Evolutionary conservation across 2,329 filamentous ascomycete genomes (phyloP).

Genomic region (Penicillium sp.): DNA sequence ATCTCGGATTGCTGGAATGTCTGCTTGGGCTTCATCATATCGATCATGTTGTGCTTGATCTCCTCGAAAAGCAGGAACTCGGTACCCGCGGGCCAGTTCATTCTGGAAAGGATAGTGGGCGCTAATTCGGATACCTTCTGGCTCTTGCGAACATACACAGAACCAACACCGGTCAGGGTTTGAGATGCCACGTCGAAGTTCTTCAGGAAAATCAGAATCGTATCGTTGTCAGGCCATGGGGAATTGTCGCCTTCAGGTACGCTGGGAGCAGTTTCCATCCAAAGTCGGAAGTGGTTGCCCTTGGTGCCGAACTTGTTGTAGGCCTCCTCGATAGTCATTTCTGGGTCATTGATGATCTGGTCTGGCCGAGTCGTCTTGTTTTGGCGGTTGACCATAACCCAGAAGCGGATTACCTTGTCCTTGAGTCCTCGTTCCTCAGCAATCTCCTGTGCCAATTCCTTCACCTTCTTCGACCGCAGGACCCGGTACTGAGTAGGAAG

Average conservation of each 20-base stretch:
- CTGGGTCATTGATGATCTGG: slow-evolving; percentile 71
- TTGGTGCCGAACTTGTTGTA: slow-evolving; percentile 64
- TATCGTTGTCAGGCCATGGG: slow-evolving; percentile 59
- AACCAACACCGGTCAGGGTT: slow-evolving; percentile 68
- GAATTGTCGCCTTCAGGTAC: slow-evolving; percentile 60
- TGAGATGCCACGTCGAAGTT: slow-evolving; percentile 79
- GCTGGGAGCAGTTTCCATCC: slow-evolving; percentile 73
- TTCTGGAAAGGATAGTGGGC: slow-evolving; percentile 69
- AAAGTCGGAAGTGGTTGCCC: slow-evolving; percentile 68
- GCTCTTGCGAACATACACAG: slow-evolving; percentile 81
- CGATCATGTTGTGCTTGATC: slow-evolving; percentile 98
- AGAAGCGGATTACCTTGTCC: slow-evolving; percentile 69
- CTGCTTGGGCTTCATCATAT: slow-evolving; percentile 84
- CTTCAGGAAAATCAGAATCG: slow-evolving; percentile 86
- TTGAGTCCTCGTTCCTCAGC: slow-evolving; percentile 66
- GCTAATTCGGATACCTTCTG: slow-evolving; percentile 84
- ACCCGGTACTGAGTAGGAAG: slow-evolving; percentile 69
- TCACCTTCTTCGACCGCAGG: slow-evolving; percentile 68
- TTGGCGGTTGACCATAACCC: slow-evolving; percentile 97
- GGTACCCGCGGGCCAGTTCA: slow-evolving; percentile 79
- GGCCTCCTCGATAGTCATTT: slow-evolving; percentile 73
- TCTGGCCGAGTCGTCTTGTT: slow-evolving; percentile 95
- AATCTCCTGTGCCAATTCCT: slow-evolving; percentile 67
- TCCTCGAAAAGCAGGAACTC: slow-evolving; percentile 80
- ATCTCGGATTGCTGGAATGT: slow-evolving; percentile 87